A percentile compares a stretch with the other conserved stretches of the same genome.
phyloP scores from a whole-genome alignment of 2,329 filamentous ascomycete species.

The Emericellopsis atlantica region DNA sequence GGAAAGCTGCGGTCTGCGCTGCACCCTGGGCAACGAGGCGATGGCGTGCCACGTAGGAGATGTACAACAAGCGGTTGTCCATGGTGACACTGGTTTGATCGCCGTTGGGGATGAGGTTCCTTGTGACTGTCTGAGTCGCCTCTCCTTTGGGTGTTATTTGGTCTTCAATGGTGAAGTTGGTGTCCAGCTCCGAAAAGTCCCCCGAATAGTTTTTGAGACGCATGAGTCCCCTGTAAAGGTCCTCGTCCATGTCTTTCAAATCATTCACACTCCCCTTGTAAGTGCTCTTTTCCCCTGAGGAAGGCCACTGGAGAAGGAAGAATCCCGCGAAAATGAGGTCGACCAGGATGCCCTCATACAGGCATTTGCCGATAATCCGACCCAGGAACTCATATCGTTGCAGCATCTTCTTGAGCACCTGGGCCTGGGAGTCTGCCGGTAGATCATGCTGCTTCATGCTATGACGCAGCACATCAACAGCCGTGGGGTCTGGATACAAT shows the following conservation, averaged over 20 bases:
- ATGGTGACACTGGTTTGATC: conserved; percentile 73
- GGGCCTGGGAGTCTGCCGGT: conserved; percentile 28
- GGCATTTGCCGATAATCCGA: conserved; percentile 85
- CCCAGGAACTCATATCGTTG: conserved; percentile 83
- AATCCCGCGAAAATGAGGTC: conserved; percentile 90
- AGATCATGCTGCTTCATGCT: conserved; percentile 38
- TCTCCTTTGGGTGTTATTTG: conserved; percentile 34
- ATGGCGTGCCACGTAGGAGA: conserved; percentile 81
- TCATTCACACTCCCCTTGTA: conserved; percentile 95
- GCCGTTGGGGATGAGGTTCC: conserved; percentile 65
- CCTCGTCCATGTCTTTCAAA: conserved; percentile 80
- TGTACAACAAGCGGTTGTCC: conserved; percentile 86
- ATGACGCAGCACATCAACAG: conserved; percentile 56
- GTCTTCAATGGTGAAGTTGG: conserved; percentile 87
- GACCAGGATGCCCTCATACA: conserved; percentile 93
- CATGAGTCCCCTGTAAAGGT: conserved; percentile 75
- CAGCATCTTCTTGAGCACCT: conserved; percentile 46
- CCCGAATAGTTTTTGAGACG: conserved; percentile 76
- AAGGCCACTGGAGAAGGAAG: conserved; percentile 90
- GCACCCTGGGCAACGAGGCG: conserved; percentile 70
- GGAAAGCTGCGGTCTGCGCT: conserved; percentile 75
- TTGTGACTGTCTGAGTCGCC: conserved; percentile 50
- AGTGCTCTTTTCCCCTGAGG: conserved; percentile 48
- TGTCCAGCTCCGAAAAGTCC: conserved; percentile 55
- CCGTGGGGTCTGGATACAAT: conserved; percentile 76